Percentiles rank a stretch among this genome's conserved stretches.
Conservation (phyloP, 371 early-diverging fungal genomes). For the Mucor indicus region DNA sequence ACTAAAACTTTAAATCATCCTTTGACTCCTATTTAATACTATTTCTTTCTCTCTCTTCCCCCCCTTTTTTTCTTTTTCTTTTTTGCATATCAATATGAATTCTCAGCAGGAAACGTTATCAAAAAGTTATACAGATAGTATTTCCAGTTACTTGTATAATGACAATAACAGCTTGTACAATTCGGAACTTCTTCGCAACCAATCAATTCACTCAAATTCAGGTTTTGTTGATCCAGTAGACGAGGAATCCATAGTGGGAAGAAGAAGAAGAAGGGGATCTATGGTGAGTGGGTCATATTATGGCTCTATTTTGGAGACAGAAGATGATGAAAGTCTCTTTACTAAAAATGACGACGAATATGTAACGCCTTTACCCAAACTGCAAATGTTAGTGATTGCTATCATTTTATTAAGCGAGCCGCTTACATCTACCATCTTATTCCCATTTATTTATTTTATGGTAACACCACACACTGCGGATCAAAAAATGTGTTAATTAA, state of each 20-base stretch:
- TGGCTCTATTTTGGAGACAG: slow-evolving; percentile 3
- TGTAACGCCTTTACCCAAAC: slow-evolving; percentile 20
- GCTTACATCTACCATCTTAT: slow-evolving; percentile 61
- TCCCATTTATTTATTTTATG: slow-evolving; percentile 67
- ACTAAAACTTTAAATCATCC: too few relatives aligned
- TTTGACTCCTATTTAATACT: not conserved
- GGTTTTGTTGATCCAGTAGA: not conserved
- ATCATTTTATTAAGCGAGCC: slow-evolving; percentile 65
- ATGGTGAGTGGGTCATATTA: not conserved
- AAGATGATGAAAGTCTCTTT: not conserved
- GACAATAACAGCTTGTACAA: not conserved
- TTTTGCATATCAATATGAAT: not conserved
- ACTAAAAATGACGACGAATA: not conserved
- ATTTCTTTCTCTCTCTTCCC: not conserved
- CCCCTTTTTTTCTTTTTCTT: slow-evolving; percentile 2
- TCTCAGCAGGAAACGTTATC: slow-evolving; percentile 18
- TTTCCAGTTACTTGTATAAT: slow-evolving; percentile 14
- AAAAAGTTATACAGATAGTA: slow-evolving; percentile 33
- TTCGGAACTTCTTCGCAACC: not conserved
- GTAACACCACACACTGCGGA: too few relatives aligned
- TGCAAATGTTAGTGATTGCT: slow-evolving; percentile 53
- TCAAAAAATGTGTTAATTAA: too few relatives aligned
- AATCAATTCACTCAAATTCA: slow-evolving; percentile 4
- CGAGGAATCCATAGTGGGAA: not conserved
- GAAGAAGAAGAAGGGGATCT: not conserved